phyloP scores from a whole-genome alignment of 306 rosid species.

The Oxytropis ochrocephala region DNA sequence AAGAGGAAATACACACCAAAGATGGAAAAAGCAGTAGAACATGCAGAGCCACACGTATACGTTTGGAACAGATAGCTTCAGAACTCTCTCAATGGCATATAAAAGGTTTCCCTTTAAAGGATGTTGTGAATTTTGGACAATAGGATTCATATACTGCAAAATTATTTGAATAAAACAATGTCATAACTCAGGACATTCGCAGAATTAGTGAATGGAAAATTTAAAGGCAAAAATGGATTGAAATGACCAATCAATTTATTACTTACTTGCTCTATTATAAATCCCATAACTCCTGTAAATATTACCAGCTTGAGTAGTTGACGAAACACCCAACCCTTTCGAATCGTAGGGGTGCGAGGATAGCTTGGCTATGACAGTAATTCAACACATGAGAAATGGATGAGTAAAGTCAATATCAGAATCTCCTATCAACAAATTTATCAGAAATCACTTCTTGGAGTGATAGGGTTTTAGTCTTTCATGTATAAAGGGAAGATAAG shows the following conservation, averaged over 20 bases:
- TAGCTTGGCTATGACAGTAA: slow-evolving; percentile 63
- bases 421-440: background rate
- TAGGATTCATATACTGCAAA: slow-evolving; percentile 93
- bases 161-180: slow-evolving; percentile 11
- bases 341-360: slow-evolving; percentile 72
- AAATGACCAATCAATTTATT: slow-evolving; percentile 3
- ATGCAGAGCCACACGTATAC: slow-evolving; percentile 98
- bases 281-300: slow-evolving; percentile 95
- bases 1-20: slow-evolving; percentile 53
- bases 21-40: slow-evolving; percentile 97
- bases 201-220: background rate
- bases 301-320: slow-evolving; percentile 79
- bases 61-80: slow-evolving; percentile 95
- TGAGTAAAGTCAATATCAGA: background rate
- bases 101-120: slow-evolving; percentile 87
- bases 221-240: background rate
- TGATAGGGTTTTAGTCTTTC: background rate
- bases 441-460: background rate
- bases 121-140: slow-evolving; percentile 86
- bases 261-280: slow-evolving; percentile 91
- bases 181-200: slow-evolving; percentile 20
- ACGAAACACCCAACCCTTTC: slow-evolving; percentile 91
- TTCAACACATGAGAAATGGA: slow-evolving; percentile 11
- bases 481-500: background rate
- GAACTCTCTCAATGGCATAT: slow-evolving; percentile 79